Percentiles rank a stretch among this genome's conserved stretches.
Conservation (phyloP, 805 yeast genomes). For the Yamadazyma takamatsuzukensis region DNA sequence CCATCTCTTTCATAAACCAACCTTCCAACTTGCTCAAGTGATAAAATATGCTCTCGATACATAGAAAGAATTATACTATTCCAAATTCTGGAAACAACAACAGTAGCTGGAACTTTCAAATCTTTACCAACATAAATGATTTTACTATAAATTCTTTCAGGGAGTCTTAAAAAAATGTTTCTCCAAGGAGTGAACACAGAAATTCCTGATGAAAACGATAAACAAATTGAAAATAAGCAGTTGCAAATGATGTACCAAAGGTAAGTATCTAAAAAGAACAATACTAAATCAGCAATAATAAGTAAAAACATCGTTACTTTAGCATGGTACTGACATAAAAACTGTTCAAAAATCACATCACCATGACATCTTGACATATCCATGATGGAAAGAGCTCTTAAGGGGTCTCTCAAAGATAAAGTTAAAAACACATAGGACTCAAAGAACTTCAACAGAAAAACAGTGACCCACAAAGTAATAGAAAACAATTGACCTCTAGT, state of each 20-base stretch:
- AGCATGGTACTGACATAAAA: slow-evolving; percentile 27
- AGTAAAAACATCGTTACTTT: slow-evolving; percentile 21
- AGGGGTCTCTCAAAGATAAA: slow-evolving; percentile 32
- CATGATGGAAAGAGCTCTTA: slow-evolving; percentile 25
- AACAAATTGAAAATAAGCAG: slow-evolving; percentile 28
- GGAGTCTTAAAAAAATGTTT: slow-evolving; percentile 30
- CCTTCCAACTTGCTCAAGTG: slow-evolving; percentile 38
- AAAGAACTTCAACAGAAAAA: slow-evolving; percentile 29
- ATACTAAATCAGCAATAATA: slow-evolving; percentile 23
- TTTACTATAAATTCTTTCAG: slow-evolving; percentile 31
- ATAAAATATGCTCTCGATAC: slow-evolving; percentile 38
- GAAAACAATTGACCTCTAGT: slow-evolving; percentile 22
- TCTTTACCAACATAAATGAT: slow-evolving; percentile 12
- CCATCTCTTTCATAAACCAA: slow-evolving; percentile 21
- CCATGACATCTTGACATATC: slow-evolving; percentile 25
- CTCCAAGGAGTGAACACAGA: slow-evolving; percentile 39
- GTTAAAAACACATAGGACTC: slow-evolving; percentile 37
- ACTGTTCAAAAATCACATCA: slow-evolving; percentile 19
- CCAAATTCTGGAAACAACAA: slow-evolving; percentile 24
- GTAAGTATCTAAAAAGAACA: slow-evolving; percentile 38
- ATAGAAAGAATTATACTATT: slow-evolving; percentile 23
- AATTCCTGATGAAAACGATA: slow-evolving; percentile 28
- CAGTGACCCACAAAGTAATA: slow-evolving; percentile 24
- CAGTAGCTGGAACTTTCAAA: slow-evolving; percentile 1
- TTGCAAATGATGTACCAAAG: slow-evolving; percentile 39